Base-by-base conservation (phyloP, 2,329 filamentous ascomycete genomes). In the Teratosphaeria zuluensis region DNA sequence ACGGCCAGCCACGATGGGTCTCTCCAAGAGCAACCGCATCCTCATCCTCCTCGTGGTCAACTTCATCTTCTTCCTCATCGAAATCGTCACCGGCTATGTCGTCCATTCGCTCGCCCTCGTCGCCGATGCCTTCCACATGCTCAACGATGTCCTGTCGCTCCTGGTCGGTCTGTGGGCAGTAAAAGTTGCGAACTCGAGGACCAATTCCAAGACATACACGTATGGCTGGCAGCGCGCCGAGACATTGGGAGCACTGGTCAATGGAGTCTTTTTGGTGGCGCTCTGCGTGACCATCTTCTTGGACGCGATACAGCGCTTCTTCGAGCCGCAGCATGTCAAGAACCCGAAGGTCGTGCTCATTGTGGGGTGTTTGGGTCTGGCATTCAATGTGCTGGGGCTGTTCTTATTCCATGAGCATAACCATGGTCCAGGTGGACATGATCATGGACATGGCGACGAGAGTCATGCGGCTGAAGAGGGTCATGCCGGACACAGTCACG, bases 201-300 rank as follows among this genome's bases (percentile, higher is more conserved):
- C 87, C 0, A 81, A 74, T 60, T 95, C 91, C 8, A 92, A 95
- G 68, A 89, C 88, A 73, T 99, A 94, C 72, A 96, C 94, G 16
- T 99, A 96, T 73, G 94, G 94, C 59, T 99, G 92, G 89, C 88
- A 97, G 79, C 90, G 94, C 66, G 94, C 94, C 38, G 94, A 99
- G 79, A 97, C 95, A 11, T 81, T 99, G 5, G 94, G 94, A 69
- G 94, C 94, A 54, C 86, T 97, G 67, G 90, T 97, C 76, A 99
- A 99, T 69, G 94, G 94, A 65, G 92, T 97, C 53, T 99, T 99
- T 78, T 81, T 99, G 52, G 94, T 99, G 70, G 94, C 94, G 7
- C 83, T 99, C 8, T 99, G 94, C 76, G 81, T 99, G 58, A 95
- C 92, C 55, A 99, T 99, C 74, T 89, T 97, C 69, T 85, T 99